Evolutionary conservation across 352 stramenopile genomes (phyloP).

Genomic region (Sclerospora graminicola): DNA sequence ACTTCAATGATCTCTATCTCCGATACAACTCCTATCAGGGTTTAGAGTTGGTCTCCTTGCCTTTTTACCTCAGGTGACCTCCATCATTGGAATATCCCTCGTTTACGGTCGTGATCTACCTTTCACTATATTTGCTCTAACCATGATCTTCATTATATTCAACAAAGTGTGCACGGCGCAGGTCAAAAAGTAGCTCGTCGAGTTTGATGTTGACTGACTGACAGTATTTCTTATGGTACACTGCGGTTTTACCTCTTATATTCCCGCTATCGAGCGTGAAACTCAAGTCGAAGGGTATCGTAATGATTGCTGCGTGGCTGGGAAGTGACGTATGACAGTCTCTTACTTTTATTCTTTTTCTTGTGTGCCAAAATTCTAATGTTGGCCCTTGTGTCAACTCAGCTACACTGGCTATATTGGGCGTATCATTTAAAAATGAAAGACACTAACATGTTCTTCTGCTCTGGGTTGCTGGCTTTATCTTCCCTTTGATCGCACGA

Average conservation of each 20-base stretch:
- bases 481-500: no score
- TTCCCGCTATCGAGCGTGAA: no score
- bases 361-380: no score
- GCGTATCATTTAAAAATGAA: neutral
- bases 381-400: no score
- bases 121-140: constrained; percentile 94
- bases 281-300: constrained; percentile 53
- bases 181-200: no score
- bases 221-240: constrained; percentile 99
- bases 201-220: constrained; percentile 18
- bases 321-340: constrained; percentile 63
- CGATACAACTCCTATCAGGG: constrained; percentile 74
- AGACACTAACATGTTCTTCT: neutral
- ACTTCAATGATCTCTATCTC: constrained; percentile 99
- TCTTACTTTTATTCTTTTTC: no score
- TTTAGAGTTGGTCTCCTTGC: no score
- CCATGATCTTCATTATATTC: constrained; percentile 98
- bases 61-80: constrained; percentile 80
- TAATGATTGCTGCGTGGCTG: constrained; percentile 66
- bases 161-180: no score
- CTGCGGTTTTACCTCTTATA: constrained; percentile 86
- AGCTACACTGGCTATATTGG: no score
- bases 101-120: constrained; percentile 78
- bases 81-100: constrained; percentile 64
- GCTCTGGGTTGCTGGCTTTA: no score